Base-by-base conservation (phyloP, 2,329 filamentous ascomycete species). In the Dactylellina sp. region DNA sequence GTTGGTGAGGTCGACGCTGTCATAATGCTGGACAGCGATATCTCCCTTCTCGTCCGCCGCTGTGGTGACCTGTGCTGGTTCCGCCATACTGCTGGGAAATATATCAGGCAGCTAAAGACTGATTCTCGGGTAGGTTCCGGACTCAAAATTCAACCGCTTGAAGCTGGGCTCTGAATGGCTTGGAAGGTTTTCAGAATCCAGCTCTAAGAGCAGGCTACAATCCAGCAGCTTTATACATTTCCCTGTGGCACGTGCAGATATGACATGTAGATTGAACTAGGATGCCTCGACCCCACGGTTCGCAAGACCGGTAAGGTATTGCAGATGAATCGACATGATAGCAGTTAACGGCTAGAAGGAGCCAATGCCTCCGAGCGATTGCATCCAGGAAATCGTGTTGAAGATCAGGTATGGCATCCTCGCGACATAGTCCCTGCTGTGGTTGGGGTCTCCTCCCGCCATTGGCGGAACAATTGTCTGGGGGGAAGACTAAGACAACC, bases 401-500 rank as follows among this genome's bases (percentile, higher is more conserved):
- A 62, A 66, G 61, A 66, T 74, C 61, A 55, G 40, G 28, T 64
- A 57, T 49, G 42, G 53, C 24, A 18, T 28, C n/a, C 44, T 57
- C 59, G 25, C 37, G 55, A 64, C 22, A 42, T 35, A 40, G 46
- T 16, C 65, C 59, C 46, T 60, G 60, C 20, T 47, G 50, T 55
- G 46, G 55, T 55, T 65, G 18, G 47, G 37, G 32, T 39, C 42
- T 55, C 16, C 28, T 57, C n/a, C 49, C 57, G 9, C 53, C 32
- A 74, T 74, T 74, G 70, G 70, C 61, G 70, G 70, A 74, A 74
- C 70, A 74, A 66, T 74, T 66, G 28, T 14, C 18, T 72, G 55
- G 62, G 70, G 70, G 49, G 70, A 74, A 50, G 39, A 44, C 42
- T 20, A 72, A 72, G 68, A 72, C 68, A 55, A 25, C 55, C 40